A percentile compares a stretch with the other conserved stretches of the same genome.
Evolutionary conservation across 169 alveolate genomes (phyloP).

Genomic region (Perkinsus chesapeaki): DNA sequence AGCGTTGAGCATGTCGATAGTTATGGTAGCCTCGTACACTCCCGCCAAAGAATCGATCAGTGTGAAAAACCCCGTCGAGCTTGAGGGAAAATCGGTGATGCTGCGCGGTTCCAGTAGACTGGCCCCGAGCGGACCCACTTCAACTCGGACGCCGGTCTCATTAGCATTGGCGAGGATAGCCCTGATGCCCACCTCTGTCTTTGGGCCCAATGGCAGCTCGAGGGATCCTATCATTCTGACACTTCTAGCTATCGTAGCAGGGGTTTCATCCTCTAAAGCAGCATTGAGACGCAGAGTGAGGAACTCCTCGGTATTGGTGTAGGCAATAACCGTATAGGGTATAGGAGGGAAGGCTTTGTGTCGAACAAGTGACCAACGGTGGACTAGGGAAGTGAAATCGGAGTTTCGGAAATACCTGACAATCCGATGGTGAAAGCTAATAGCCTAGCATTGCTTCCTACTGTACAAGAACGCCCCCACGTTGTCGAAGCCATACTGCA

Average conservation of each 20-base stretch:
- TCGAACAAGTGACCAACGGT: neutral
- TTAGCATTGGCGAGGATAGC: neutral
- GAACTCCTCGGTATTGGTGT: neutral
- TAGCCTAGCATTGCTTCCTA: neutral
- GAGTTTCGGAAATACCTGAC: neutral
- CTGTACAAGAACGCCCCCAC: neutral
- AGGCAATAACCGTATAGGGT: neutral
- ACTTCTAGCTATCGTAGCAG: neutral
- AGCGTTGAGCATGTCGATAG: neutral
- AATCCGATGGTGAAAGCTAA: neutral
- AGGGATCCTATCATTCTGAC: neutral
- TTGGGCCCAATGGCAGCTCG: neutral
- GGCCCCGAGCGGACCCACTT: neutral
- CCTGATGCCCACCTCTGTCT: neutral
- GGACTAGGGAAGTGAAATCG: neutral
- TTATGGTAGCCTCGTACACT: neutral
- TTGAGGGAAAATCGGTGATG: neutral
- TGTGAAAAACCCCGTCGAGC: neutral
- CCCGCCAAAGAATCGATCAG: no score
- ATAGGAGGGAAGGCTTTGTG: neutral
- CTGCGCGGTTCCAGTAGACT: neutral
- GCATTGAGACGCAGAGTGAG: neutral
- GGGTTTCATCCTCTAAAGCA: neutral
- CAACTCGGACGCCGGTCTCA: neutral
- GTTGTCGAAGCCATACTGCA: neutral